A percentile compares a stretch with the other conserved stretches of the same genome.
Conservation (phyloP, 2,329 filamentous ascomycete species). For the Monilinia fructicola region DNA sequence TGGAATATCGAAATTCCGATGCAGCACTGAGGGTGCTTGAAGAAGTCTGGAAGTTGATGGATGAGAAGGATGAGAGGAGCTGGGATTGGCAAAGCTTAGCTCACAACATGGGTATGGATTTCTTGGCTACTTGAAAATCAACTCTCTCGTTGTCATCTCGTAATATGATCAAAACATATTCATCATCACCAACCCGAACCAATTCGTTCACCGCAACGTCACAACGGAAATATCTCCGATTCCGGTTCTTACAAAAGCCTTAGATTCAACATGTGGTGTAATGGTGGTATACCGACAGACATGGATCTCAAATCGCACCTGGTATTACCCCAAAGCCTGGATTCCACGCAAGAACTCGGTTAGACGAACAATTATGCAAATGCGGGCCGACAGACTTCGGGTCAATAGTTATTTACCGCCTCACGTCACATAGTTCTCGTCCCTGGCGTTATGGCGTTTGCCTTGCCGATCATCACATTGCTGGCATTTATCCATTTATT, state of each 20-base stretch:
- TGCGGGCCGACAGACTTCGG: conserved; percentile 4
- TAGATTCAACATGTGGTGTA: not conserved
- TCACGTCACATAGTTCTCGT: not conserved
- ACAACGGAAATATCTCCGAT: not conserved
- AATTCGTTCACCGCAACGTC: conserved; percentile 3
- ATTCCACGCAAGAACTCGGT: not conserved
- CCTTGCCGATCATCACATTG: not conserved
- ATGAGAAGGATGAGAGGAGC: conserved; percentile 54
- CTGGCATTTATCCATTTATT: not conserved
- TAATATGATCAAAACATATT: not conserved
- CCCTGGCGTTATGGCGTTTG: not conserved
- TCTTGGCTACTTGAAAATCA: conserved; percentile 44
- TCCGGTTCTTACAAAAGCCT: not conserved
- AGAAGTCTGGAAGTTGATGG: conserved; percentile 61
- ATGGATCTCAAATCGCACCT: conserved; percentile 5
- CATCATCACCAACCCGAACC: not conserved
- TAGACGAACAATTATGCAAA: not conserved
- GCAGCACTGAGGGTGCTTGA: conserved; percentile 54
- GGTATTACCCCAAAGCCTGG: not conserved
- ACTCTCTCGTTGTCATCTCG: not conserved
- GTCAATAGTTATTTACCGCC: not conserved
- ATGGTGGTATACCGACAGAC: not conserved
- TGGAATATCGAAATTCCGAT: conserved; percentile 59
- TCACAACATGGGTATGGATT: conserved; percentile 53
- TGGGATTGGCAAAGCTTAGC: conserved; percentile 67